A percentile compares a stretch with the other conserved stretches of the same genome.
phyloP scores from a whole-genome alignment of 345 rosid species.

The Alliaria petiolata region DNA sequence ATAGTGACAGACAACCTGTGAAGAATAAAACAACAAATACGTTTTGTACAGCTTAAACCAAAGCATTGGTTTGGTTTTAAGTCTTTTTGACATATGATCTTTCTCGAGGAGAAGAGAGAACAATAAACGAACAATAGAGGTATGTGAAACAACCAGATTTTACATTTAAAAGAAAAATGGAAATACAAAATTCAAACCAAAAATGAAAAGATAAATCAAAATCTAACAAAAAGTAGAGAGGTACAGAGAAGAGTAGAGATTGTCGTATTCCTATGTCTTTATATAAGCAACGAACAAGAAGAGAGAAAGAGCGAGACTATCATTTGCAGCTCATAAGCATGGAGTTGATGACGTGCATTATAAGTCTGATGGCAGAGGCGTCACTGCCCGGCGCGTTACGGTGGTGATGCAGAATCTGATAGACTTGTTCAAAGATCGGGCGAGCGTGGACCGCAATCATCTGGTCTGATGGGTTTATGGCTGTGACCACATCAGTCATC shows the following conservation, averaged over 20 bases:
- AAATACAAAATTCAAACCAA: constrained; percentile 22
- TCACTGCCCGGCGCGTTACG: constrained; percentile 52
- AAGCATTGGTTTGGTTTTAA: neutral
- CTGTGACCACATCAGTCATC: constrained; percentile 78
- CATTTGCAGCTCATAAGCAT: constrained; percentile 57
- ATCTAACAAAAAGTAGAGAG: neutral
- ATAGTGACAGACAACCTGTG: too few species aligned
- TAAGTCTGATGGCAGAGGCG: constrained; percentile 48
- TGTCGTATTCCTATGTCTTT: constrained; percentile 23
- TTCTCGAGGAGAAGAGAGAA: neutral
- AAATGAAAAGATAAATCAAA: neutral
- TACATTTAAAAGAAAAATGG: constrained; percentile 13
- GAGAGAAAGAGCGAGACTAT: neutral
- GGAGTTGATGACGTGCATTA: constrained; percentile 71
- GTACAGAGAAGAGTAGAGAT: neutral
- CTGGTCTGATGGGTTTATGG: constrained; percentile 72
- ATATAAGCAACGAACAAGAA: constrained; percentile 15
- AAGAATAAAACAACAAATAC: neutral
- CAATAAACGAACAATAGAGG: too few species aligned
- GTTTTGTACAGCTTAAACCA: neutral
- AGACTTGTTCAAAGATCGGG: constrained; percentile 78
- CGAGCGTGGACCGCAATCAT: constrained; percentile 52
- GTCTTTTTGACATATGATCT: neutral
- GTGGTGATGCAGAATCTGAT: constrained; percentile 53
- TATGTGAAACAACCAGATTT: constrained; percentile 18